Evolutionary conservation across 2,329 filamentous ascomycete genomes (phyloP).

Genomic region (Exophiala sideris): DNA sequence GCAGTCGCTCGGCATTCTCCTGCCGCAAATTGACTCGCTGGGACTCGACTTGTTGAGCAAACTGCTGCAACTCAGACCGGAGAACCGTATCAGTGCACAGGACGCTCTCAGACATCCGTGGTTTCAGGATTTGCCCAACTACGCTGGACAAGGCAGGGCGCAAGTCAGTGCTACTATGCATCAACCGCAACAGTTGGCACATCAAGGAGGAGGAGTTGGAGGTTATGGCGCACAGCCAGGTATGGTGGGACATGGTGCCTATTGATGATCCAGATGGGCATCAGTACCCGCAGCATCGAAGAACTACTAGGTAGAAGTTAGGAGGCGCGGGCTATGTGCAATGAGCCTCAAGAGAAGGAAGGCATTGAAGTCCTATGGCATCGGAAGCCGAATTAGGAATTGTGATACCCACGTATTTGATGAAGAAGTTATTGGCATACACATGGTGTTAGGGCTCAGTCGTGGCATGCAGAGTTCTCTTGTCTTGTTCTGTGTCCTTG

Average conservation of each 20-base stretch:
- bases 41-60: constrained; percentile 83
- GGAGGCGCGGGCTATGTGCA: background rate
- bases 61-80: constrained; percentile 90
- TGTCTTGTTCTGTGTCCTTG: too few species aligned
- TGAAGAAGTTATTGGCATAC: background rate
- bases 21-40: constrained; percentile 83
- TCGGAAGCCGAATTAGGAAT: background rate
- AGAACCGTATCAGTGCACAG: constrained; percentile 82
- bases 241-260: constrained; percentile 20
- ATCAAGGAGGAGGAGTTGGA: constrained; percentile 18
- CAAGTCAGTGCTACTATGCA: constrained; percentile 21
- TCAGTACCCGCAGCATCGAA: background rate
- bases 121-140: constrained; percentile 64
- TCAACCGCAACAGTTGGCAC: constrained; percentile 17
- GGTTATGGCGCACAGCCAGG: constrained; percentile 26
- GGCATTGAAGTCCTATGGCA: too few species aligned
- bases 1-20: constrained; percentile 79
- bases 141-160: constrained; percentile 17
- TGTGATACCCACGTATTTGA: constrained; percentile 10
- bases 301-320: background rate
- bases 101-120: constrained; percentile 87
- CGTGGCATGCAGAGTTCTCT: too few species aligned
- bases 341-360: too few species aligned
- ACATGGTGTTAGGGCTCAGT: background rate
- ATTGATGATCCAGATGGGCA: background rate